These are phyloP conservation scores for Austroboletus eburneus DNA, from an alignment of 768 basidiomycete species.

Conservation along the genomic window DNA sequence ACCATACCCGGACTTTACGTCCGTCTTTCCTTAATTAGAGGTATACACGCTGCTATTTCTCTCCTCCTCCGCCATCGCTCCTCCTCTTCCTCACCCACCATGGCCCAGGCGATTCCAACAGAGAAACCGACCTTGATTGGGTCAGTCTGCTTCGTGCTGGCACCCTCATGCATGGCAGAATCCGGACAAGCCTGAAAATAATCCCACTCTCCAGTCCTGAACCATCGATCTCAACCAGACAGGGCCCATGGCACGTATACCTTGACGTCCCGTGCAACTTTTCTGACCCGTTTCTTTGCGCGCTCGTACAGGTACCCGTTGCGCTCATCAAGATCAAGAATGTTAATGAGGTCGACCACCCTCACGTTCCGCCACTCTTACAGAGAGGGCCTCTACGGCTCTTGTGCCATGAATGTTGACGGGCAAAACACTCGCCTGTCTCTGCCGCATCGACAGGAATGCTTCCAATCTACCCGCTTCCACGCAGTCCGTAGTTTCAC, in stretches of 20 bases:
- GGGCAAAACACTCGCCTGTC: constrained; percentile 96
- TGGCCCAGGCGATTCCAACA: too few relatives aligned
- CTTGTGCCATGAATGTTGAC: constrained; percentile 99
- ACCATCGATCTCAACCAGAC: constrained; percentile 89
- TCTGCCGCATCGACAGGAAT: constrained; percentile 89
- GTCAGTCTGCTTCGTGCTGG: too few relatives aligned
- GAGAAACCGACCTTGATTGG: too few relatives aligned
- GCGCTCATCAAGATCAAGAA: constrained; percentile 99
- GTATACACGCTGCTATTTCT: too few relatives aligned
- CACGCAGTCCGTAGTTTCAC: constrained; percentile 79
- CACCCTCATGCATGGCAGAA: constrained; percentile 46
- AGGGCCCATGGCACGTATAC: constrained; percentile 77
- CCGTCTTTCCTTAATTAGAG: too few relatives aligned
- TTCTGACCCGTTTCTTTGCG: background rate
- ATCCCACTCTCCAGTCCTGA: constrained; percentile 89
- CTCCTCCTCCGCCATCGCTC: too few relatives aligned
- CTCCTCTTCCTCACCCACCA: too few relatives aligned
- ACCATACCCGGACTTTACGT: too few relatives aligned
- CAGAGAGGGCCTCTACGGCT: constrained; percentile 95
- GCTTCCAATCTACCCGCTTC: constrained; percentile 84
- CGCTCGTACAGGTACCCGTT: constrained; percentile 59
- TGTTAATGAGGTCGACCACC: constrained; percentile 71
- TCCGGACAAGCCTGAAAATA: constrained; percentile 89
- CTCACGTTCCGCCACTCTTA: constrained; percentile 94
- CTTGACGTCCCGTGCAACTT: background rate